Evolutionary conservation across 768 basidiomycete species (phyloP).

Genomic region (Sporobolomyces pararoseus): DNA sequence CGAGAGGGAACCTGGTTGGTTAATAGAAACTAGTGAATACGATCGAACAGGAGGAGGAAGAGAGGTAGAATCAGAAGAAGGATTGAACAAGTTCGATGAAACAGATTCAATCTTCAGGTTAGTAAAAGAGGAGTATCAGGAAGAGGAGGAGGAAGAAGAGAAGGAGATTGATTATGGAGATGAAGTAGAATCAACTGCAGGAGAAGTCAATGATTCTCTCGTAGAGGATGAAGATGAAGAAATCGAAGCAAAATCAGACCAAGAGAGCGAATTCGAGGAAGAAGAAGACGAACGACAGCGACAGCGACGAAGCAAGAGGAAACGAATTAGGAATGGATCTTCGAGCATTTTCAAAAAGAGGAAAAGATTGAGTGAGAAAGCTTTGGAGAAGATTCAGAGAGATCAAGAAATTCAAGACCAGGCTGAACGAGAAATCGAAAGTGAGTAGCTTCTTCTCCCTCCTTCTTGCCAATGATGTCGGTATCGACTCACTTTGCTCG

Average conservation of each 20-base stretch:
- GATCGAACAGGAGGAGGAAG: not conserved
- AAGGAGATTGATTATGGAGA: constrained; percentile 5
- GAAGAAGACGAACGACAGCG: not conserved
- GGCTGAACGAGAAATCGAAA: no score
- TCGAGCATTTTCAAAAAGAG: not conserved
- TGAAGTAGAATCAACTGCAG: not conserved
- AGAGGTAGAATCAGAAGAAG: no score
- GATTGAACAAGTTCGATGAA: no score
- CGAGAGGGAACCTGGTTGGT: no score
- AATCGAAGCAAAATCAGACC: not conserved
- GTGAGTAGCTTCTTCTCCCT: no score
- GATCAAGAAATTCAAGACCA: no score
- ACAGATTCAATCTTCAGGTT: not conserved
- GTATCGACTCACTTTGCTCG: not conserved
- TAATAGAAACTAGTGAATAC: no score
- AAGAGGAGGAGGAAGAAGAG: not conserved
- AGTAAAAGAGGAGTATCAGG: not conserved
- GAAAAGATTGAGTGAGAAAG: not conserved
- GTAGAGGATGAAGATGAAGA: not conserved
- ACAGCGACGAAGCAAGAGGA: not conserved
- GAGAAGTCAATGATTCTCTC: not conserved
- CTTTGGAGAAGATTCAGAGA: not conserved
- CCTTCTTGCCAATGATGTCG: no score
- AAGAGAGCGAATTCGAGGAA: not conserved
- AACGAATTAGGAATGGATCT: no score